phyloP scores from a whole-genome alignment of 768 basidiomycete genomes.

The Naematelia encephala region DNA sequence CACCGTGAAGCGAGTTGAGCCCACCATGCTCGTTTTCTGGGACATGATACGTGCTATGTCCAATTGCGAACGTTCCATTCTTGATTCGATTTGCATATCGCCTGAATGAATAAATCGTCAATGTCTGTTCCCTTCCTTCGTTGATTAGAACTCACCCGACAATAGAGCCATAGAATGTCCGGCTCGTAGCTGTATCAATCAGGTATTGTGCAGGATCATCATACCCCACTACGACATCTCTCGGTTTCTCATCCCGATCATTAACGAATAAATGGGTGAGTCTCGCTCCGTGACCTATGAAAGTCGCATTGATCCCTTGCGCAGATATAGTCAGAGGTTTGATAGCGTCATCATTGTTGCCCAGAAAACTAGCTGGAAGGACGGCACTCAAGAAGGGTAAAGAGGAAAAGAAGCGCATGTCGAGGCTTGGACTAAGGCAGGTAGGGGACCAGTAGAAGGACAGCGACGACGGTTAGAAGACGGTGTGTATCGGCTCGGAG shows the following conservation, averaged over 20 bases:
- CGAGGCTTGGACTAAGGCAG: not conserved
- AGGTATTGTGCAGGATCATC: conserved; percentile 56
- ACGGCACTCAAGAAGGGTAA: not conserved
- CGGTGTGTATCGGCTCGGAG: not conserved
- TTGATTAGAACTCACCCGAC: conserved; percentile 25
- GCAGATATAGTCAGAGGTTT: conserved; percentile 27
- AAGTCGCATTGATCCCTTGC: conserved; percentile 57
- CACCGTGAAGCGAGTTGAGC: conserved; percentile 60
- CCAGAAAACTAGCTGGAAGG: not conserved
- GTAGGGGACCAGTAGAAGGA: not conserved
- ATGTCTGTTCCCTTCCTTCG: not conserved
- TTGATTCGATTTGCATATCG: conserved; percentile 53
- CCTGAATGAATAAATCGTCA: conserved; percentile 49
- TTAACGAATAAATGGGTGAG: conserved; percentile 61
- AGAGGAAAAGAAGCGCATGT: not conserved
- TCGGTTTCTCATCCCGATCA: conserved; percentile 55
- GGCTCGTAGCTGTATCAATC: conserved; percentile 19
- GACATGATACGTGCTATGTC: conserved; percentile 22
- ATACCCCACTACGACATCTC: conserved; percentile 62
- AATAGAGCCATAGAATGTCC: conserved; percentile 26
- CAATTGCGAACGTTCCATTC: conserved; percentile 26
- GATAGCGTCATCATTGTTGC: conserved; percentile 13
- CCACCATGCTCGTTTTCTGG: conserved; percentile 48
- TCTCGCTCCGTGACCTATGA: conserved; percentile 61
- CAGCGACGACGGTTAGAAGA: not conserved